Evolutionary conservation across 2,329 filamentous ascomycete species (phyloP).

Genomic region (Pestalotiopsis sp.): DNA sequence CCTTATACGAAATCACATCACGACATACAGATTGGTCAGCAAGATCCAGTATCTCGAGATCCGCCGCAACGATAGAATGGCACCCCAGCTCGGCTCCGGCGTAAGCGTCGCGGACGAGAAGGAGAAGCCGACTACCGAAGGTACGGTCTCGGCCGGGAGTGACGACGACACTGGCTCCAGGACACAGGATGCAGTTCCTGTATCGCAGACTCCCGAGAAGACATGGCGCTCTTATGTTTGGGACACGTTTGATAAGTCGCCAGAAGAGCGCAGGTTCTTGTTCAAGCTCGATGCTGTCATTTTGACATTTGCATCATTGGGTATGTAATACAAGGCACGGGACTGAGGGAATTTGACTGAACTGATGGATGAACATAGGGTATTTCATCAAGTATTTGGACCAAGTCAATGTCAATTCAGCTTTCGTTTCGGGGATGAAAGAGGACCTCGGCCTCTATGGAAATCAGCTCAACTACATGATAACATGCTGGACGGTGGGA

Average conservation of each 20-base stretch:
- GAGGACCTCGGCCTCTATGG: conserved; percentile 42
- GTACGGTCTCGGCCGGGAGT: not conserved
- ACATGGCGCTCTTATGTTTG: conserved; percentile 53
- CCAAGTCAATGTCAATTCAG: conserved; percentile 41
- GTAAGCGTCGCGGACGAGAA: conserved; percentile 8
- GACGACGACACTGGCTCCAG: not conserved
- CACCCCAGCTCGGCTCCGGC: not conserved
- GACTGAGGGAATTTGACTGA: not conserved
- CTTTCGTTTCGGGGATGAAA: conserved; percentile 50
- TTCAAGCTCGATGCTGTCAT: conserved; percentile 46
- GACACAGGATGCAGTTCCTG: not conserved
- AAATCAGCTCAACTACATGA: conserved; percentile 41
- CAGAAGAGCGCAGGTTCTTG: conserved; percentile 42
- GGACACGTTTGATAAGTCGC: conserved; percentile 49
- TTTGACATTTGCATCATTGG: conserved; percentile 41
- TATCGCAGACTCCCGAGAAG: conserved; percentile 32
- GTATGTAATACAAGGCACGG: conserved; percentile 10
- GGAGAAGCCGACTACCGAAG: conserved; percentile 7
- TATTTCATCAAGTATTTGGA: conserved; percentile 41
- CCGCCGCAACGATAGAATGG: not conserved
- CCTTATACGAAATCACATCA: not conserved
- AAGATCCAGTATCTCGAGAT: not conserved
- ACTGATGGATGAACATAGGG: not conserved
- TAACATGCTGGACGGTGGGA: conserved; percentile 31
- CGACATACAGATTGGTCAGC: not conserved